Evolutionary conservation across 495 filamentous ascomycete genomes (phyloP).

Genomic region (Terfezia boudieri): DNA sequence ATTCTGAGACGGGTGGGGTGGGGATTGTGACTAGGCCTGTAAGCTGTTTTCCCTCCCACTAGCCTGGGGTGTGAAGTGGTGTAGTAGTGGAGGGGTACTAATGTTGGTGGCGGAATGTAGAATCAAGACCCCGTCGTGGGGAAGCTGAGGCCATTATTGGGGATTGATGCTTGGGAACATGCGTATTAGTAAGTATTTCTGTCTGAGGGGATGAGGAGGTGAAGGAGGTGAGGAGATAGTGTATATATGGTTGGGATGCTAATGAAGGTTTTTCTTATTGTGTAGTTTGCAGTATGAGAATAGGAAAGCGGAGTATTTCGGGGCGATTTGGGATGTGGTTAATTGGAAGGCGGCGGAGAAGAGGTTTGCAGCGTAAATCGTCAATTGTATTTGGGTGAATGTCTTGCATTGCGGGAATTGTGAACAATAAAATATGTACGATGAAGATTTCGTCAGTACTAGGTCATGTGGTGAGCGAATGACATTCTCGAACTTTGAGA

Average conservation of each 20-base stretch:
- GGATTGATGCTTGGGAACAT: constrained; percentile 97
- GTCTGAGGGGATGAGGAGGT: neutral
- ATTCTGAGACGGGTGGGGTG: constrained; percentile 57
- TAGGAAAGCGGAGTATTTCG: constrained; percentile 96
- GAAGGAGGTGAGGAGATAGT: neutral
- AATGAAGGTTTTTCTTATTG: no score
- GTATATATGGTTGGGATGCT: no score
- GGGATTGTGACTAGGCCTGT: constrained; percentile 53
- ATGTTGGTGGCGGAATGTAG: neutral
- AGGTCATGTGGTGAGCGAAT: no score
- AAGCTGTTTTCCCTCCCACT: neutral
- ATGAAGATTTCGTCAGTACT: no score
- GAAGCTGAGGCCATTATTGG: constrained; percentile 64
- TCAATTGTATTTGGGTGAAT: no score
- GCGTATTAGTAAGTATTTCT: constrained; percentile 38
- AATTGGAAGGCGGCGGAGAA: constrained; percentile 94
- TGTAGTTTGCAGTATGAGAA: constrained; percentile 82
- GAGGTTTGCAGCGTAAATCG: constrained; percentile 32
- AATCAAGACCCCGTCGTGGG: constrained; percentile 89
- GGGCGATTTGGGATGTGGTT: constrained; percentile 87
- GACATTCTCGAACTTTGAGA: no score
- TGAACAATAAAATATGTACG: no score
- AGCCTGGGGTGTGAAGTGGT: neutral
- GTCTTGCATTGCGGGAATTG: no score
- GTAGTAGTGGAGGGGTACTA: neutral